Evolutionary conservation across 2,329 filamentous ascomycete species (phyloP), one percentile per base, ranked within the genome.

Genomic region (Xylaria sp.): DNA sequence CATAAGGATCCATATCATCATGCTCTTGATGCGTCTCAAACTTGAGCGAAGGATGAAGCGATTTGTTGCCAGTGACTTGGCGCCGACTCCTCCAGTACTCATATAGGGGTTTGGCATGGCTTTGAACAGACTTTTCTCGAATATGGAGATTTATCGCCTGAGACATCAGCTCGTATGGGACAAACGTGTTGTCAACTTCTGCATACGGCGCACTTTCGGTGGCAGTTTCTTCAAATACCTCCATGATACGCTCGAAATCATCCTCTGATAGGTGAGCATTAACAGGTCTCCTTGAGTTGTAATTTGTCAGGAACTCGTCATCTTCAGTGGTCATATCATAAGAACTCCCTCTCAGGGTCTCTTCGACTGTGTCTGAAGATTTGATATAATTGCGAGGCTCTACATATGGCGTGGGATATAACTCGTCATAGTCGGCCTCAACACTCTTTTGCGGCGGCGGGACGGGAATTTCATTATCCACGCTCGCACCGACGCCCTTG

Each of bases 311-410:
- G 78, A 93, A 97, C 65, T 87, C 88, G 79, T 94, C 92, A 82
- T 99, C 96, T 77, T 97, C 93, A 73, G 91, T 90, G 32, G 91
- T 94, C 92, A 98, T 95, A 82, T 97, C 94, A 90, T 99, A 99
- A 75, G 91, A 89, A 79, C 91, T 92, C 76, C 93, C 92, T 77
- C 44, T 71, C 32, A 93, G 91, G 76, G 92, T 97, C 82, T 99
- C 96, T 82, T 99, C 96, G 70, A 99, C 95, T 2, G 96, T 99
- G 74, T 97, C 95, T 72, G 96, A 98, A 83, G 97, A 98, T 73
- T 95, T 93, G 79, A 99, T 97, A 82, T 98, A 98, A 70, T 94
- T 96, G 70, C 91, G 90, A 61, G 96, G 94, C 80, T 97, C 92
- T 76, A 90, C 88, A 82, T 95, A 98, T 66, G 85, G 84, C 72